Evolutionary conservation across 352 stramenopile species (phyloP), one percentile per base, ranked within the genome.

Genomic region (Pythium dissotocum): DNA sequence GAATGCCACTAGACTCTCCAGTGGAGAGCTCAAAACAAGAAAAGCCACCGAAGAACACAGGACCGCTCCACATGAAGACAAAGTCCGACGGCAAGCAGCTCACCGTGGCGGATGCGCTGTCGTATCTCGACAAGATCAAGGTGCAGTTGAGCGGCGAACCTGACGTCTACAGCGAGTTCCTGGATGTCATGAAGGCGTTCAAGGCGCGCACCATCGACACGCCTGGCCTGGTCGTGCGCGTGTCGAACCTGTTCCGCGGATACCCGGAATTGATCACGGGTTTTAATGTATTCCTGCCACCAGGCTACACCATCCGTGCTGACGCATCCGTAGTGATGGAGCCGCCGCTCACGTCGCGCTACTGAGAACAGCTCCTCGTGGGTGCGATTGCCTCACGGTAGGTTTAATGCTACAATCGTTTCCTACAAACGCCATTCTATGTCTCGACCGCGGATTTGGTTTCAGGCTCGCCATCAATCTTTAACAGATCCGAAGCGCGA

Each of bases 121-220:
- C 38, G 38, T 64, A 56, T 30, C n/a, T 64, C 24, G n/a, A 32
- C 12, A 14, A 54, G 16, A 28, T 64, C 21, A 55, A 64, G 26
- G 16, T 40, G 13, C 42, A 44, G 35, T 56, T 64, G 6, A 46
- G 35, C 58, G 16, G 38, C 40, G 9, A 26, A 6, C 30, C 42
- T 0, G 42, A 64, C 16, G 42, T 56, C 18, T 64, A 54, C 42
- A 6, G 30, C 12, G 28, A 64, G 58, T 64, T 64, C 35, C 14
- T 64, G 13, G 8, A 9, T 4, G 14, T 56, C 24, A 13, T 57
- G 46, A 54, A 16, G n/a, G 46, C 12, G n/a, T 54, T 32, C 30
- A 42, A 42, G 26, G 9, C 35, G 18, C 7, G 12, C 6, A 44
- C 30, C 7, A n/a, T 12, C 55, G 16, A 24, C 8, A 51, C n/a